Conservation (phyloP, 108 stramenopile genomes). For the Mediolabrus comicus region DNA sequence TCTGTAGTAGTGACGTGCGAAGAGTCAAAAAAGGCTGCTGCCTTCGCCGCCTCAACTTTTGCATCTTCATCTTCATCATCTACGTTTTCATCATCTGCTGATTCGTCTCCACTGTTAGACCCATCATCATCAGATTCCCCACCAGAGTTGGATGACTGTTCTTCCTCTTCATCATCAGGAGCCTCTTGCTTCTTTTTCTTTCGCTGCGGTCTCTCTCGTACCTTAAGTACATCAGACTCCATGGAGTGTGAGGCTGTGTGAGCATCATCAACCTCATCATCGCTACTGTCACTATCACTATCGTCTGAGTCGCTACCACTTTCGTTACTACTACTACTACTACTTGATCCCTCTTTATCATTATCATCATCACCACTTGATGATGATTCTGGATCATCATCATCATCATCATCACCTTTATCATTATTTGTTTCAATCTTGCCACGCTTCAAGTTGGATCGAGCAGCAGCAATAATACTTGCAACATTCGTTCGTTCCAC, state of each 20-base stretch:
- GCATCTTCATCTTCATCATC: conserved; percentile 64
- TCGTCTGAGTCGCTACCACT: conserved; percentile 13
- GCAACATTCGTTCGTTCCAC: conserved; percentile 72
- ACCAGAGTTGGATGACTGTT: not conserved
- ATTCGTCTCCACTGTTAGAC: conserved; percentile 29
- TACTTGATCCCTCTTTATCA: conserved; percentile 41
- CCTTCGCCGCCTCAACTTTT: conserved; percentile 55
- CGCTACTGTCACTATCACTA: conserved; percentile 41
- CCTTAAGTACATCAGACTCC: conserved; percentile 43
- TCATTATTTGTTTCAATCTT: conserved; percentile 10
- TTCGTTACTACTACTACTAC: conserved; percentile 33
- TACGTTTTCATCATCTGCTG: conserved; percentile 21
- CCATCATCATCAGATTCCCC: conserved; percentile 47
- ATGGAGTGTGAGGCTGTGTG: conserved; percentile 35
- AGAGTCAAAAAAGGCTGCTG: conserved; percentile 72
- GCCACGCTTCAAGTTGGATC: conserved; percentile 57
- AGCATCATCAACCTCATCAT: conserved; percentile 45
- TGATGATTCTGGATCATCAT: conserved; percentile 35
- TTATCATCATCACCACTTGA: conserved; percentile 29
- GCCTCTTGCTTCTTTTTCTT: conserved; percentile 13
- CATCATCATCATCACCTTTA: conserved; percentile 15
- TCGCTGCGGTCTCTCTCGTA: conserved; percentile 19
- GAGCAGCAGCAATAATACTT: conserved; percentile 77
- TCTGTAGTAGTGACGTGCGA: conserved; percentile 14
- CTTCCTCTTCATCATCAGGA: not conserved